Evolutionary conservation across 306 rosid species (phyloP), one percentile per base, ranked within the genome.

Genomic region (Begonia fuchsioides): DNA sequence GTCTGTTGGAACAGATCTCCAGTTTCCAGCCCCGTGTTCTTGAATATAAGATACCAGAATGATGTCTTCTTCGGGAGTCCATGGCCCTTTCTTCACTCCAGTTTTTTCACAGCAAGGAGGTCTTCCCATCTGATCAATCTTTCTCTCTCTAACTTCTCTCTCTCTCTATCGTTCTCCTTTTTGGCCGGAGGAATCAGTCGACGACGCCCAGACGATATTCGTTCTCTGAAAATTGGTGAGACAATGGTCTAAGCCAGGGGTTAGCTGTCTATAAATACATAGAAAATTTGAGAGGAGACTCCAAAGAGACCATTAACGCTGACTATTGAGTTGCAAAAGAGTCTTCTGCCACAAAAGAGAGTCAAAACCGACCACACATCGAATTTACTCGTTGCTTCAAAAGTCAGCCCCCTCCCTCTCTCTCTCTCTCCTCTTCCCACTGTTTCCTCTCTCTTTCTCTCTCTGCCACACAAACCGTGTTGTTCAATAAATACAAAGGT

Each of bases 31-130:
- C 1, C 88, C 88, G 11, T 73, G 76, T 65, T 80, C 64, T 57
- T 76, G 88, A 65, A 80, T 80, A 60, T 76, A 80, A 65, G 83
- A 76, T 26, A 80, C 88, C 60, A 80, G 60, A 39, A 68, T 41
- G 69, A 80, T 80, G 55, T 80, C 88, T 26, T 80, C 88, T 2
- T 76, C 88, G 0, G 88, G 88, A 35, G 83, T 80, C 88, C 88
- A 80, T 9, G 88, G 81, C 9, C 88, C 88, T 68, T 80, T 80
- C 72, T 80, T 80, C 5, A 73, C 50, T 0, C 88, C 83, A 44
- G 62, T 17, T 68, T 80, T 80, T 15, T 76, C 88, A 54, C 76
- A 80, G 53, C 81, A 76, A 44, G 88, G 83, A 57, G 76, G 72
- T 10, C 88, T 76, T 41, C 83, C 88, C 88, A 80, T 26, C 8